Conservation (phyloP, 2,329 filamentous ascomycete genomes). For the Ascochyta pisi region DNA sequence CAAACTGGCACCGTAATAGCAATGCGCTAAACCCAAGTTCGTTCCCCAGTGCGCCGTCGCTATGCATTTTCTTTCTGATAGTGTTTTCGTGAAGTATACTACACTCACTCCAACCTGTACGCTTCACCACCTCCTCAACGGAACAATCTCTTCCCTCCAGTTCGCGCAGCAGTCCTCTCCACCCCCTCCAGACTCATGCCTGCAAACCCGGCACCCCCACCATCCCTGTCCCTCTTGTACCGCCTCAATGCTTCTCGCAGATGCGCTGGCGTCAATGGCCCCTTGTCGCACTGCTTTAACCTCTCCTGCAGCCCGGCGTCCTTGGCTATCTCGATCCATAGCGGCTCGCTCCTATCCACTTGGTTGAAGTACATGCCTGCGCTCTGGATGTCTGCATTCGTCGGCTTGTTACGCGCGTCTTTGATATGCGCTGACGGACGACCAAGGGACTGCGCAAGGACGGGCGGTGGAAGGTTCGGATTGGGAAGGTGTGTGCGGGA, state of each 20-base stretch:
- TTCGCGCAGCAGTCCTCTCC: constrained; percentile 53
- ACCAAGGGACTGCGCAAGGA: constrained; percentile 37
- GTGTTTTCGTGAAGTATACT: background rate
- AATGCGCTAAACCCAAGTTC: background rate
- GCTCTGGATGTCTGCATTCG: constrained; percentile 34
- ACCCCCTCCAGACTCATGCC: constrained; percentile 58
- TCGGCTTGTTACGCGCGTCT: constrained; percentile 36
- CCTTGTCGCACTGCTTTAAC: constrained; percentile 49
- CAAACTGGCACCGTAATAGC: background rate
- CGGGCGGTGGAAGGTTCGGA: constrained; percentile 30
- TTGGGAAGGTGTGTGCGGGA: constrained; percentile 50
- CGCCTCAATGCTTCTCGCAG: constrained; percentile 74
- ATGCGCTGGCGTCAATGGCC: constrained; percentile 75
- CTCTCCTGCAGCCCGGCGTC: constrained; percentile 36
- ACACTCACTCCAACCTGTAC: background rate
- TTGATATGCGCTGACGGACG: constrained; percentile 41
- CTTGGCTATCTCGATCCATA: constrained; percentile 39
- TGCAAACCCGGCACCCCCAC: constrained; percentile 63
- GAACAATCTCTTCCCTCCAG: constrained; percentile 56
- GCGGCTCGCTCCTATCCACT: constrained; percentile 28
- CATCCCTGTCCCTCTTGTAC: constrained; percentile 69
- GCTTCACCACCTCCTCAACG: constrained; percentile 33
- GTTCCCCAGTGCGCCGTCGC: constrained; percentile 11
- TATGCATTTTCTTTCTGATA: constrained; percentile 3
- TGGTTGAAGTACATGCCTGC: constrained; percentile 36